Evolutionary conservation across 371 early-diverging fungal species (phyloP), one percentile per base, ranked within the genome.

Genomic region (Saksenaea oblongispora): DNA sequence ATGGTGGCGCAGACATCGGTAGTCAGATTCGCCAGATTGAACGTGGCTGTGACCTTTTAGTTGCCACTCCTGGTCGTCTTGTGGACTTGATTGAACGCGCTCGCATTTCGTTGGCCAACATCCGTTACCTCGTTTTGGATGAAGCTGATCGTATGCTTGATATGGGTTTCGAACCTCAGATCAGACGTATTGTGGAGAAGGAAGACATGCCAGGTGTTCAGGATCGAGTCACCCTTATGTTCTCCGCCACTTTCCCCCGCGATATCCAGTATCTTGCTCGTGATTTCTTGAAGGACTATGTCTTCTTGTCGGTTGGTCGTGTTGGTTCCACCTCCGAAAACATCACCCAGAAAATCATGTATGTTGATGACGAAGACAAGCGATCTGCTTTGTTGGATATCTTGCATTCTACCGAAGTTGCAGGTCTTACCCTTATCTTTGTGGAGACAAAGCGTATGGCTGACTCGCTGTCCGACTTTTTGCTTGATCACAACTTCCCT

Each of bases 61-160:
- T 98, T 67, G 99, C 98, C 35, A 97, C 98, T 1, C 99, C 99
- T 27, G 99, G 99, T 28, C 88, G 99, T 63, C 83, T 99, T 27
- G 93, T 93, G 70, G 99, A 99, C 73, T 88, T 99, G 83, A 82
- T 98, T 39, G 87, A 93, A 54, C 84, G 89, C 58, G 87, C 89
- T 17, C 83, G 84, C 60, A 80, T 95, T 18, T 91, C 90, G 44
- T 80, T 99, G 44, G 76, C 84, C 22, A 81, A 93, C 59, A 93
- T 98, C 42, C 75, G 77, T 27, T 97, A 96, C 70, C 82, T 98
- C 18, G 93, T 99, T 55, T 84, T 99, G 63, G 99, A 99, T 79
- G 99, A 99, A 72, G 98, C 97, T 9, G 98, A 98, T 71, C 85
- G 98, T 62, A 98, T 98, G 98, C 78, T 99, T 63, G 99, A 99